Percentiles rank a stretch among this genome's conserved stretches.
These are phyloP conservation scores for Naumovozyma dairenensis DNA, from an alignment of 805 yeast genomes.

Conservation along the genomic window DNA sequence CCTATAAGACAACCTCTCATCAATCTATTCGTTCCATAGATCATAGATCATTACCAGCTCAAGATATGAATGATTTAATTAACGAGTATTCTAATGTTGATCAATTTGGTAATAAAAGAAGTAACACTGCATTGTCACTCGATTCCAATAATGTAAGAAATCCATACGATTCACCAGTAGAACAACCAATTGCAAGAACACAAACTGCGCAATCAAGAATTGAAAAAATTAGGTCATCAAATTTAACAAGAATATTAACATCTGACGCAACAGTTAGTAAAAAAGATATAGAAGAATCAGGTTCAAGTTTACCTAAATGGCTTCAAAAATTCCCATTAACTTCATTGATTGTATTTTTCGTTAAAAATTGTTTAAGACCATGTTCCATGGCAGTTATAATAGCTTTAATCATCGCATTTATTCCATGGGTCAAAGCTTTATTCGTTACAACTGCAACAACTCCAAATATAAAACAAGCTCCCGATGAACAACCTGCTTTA, in stretches of 20 bases:
- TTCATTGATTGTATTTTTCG: constrained; percentile 25
- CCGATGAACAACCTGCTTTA: constrained; percentile 77
- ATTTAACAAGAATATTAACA: constrained; percentile 26
- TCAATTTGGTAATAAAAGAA: constrained; percentile 24
- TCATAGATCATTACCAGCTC: constrained; percentile 32
- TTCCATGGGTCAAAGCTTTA: constrained; percentile 78
- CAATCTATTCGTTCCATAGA: constrained; percentile 16
- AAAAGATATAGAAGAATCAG: constrained; percentile 26
- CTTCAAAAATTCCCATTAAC: constrained; percentile 23
- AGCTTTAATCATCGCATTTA: constrained; percentile 61
- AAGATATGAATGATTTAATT: constrained; percentile 38
- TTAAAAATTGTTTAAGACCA: constrained; percentile 59
- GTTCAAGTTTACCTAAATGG: constrained; percentile 20
- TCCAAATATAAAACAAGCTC: constrained; percentile 56
- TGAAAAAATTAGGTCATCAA: constrained; percentile 16
- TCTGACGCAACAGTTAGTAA: constrained; percentile 27
- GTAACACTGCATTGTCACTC: constrained; percentile 9
- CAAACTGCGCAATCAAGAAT: constrained; percentile 3
- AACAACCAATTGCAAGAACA: background rate
- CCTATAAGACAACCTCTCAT: background rate
- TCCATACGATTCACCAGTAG: background rate
- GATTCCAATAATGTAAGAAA: background rate
- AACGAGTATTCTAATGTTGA: constrained; percentile 35
- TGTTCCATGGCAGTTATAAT: constrained; percentile 59
- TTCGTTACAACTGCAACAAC: constrained; percentile 43